phyloP scores from a whole-genome alignment of 129 eudicot genomes.

The Daucus carota region DH1_v3.0 NC_030389.2:41295501-41296000 shows the following conservation, averaged over 20 bases:
- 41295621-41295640: constrained; percentile 44
- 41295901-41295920: not conserved
- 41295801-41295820: constrained; percentile 2
- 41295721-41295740: not conserved
- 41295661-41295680: not conserved
- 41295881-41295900: not conserved
- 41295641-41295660: constrained; percentile 37
- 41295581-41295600: constrained; percentile 28
- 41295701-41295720: not conserved
- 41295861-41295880: not conserved
- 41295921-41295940: not conserved
- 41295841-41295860: not conserved
- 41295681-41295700: constrained; percentile 1
- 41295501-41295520: constrained; percentile 89
- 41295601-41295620: constrained; percentile 38
- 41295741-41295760: not conserved
- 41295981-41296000: not conserved
- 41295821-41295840: not conserved
- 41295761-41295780: not conserved
- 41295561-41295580: constrained; percentile 47
- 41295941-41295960: not conserved
- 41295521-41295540: constrained; percentile 60
- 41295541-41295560: constrained; percentile 61
- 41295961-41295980: not conserved
- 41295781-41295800: not conserved